Base-by-base conservation (phyloP, 106 monocot genomes). In the Phalaenopsis equestris region DNA sequence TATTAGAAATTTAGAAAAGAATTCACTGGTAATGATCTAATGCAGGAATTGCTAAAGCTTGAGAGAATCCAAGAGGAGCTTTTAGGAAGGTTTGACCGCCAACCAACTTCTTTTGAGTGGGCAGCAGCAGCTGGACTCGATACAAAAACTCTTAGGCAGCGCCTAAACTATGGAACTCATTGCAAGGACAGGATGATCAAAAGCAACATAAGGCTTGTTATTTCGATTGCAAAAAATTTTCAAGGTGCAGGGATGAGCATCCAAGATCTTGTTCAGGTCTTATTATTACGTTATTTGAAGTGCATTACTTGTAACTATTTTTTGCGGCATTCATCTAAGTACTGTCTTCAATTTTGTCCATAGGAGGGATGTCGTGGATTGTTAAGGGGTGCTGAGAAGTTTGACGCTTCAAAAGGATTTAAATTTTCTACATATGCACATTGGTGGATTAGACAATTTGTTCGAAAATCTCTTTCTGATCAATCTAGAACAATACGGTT, bases 381-480 rank as follows among this genome's bases (percentile, higher is more conserved):
- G 30, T 85, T 94, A 79, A 92, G 88, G 78, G 97, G 92, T 81
- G 87, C 89, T 79, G 97, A 98, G 82, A 98, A 94, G 78, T 98
- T 98, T 88, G 97, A 98, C 86, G 94, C 90, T 72, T 88, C 97
- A n/a, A 98, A 98, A 81, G 97, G 97, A 41, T 98, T 98, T 75
- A 94, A 92, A 80, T 98, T 98, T 81, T 98, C 97, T 42, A 98
- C 97, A 1, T 98, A 98, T 86, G 94, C 97, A 23, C 92, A 98
- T 85, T 98, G 94, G 94, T 98, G 97, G 94, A 94, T 98, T 77
- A 94, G 89, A 83, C 94, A 98, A 89, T 90, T 92, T 83, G 89
- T 98, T 80, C 94, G 92, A 16, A 94, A 85, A 75, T 94, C 87
- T 75, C 92, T 98, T 76, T 90, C 94, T 43, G 90, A 94, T 82